phyloP scores from a whole-genome alignment of 352 stramenopile genomes.

The Phytophthora colocasiae region DNA sequence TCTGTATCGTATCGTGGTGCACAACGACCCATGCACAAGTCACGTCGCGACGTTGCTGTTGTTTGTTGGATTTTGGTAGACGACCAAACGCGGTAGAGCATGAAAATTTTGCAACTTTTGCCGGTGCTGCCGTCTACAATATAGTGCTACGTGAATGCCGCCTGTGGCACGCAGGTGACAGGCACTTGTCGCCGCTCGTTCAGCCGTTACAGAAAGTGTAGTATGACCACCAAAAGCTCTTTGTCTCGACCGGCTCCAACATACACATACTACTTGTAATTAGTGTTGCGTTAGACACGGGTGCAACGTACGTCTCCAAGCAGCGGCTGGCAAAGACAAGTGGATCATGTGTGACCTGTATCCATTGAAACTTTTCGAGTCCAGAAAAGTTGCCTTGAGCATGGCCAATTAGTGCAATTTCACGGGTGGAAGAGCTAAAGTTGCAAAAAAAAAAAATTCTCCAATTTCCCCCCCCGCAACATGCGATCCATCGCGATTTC shows the following conservation, averaged over 20 bases:
- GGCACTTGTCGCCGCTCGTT: conserved; percentile 4
- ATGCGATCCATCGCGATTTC: neutral
- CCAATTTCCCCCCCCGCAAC: too few relatives aligned
- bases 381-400: too few relatives aligned
- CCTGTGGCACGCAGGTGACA: conserved; percentile 7
- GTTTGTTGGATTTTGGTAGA: conserved; percentile 27
- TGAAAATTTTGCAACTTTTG: conserved; percentile 14
- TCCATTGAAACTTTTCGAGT: neutral
- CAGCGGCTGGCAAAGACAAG: conserved; percentile 10
- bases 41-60: conserved; percentile 11
- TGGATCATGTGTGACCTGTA: conserved; percentile 6
- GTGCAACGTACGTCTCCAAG: conserved; percentile 6
- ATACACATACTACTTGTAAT: neutral
- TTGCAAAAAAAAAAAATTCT: too few relatives aligned
- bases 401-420: too few relatives aligned
- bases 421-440: too few relatives aligned
- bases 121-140: conserved; percentile 9
- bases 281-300: conserved; percentile 23
- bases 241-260: conserved; percentile 1
- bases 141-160: too few relatives aligned
- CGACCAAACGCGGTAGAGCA: conserved; percentile 10
- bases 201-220: conserved; percentile 4
- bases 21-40: conserved; percentile 3
- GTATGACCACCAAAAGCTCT: conserved; percentile 1
- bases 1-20: conserved; percentile 15